Conservation (phyloP, 1,284 basidiomycete genomes). For the Ustanciosporium gigantosporum region DNA sequence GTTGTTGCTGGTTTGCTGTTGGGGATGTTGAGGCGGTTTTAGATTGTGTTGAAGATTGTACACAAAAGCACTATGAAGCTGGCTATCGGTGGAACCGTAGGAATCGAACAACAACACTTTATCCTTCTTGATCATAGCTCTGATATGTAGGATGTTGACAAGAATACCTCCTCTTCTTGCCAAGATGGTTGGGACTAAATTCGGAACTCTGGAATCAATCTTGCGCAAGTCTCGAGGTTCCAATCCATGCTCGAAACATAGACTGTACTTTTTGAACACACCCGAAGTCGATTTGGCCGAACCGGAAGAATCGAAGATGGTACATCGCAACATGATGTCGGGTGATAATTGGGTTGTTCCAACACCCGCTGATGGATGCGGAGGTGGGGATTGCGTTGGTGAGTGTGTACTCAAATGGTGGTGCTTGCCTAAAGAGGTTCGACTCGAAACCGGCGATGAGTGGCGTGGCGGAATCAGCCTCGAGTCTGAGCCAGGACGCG, state of each 20-base stretch:
- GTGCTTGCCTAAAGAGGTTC: too few relatives aligned
- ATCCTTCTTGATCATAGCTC: conserved; percentile 91
- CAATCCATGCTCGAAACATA: conserved; percentile 83
- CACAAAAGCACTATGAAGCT: conserved; percentile 50
- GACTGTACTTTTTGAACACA: conserved; percentile 83
- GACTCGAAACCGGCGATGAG: too few relatives aligned
- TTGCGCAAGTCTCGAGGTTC: conserved; percentile 94
- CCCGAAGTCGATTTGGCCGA: conserved; percentile 83
- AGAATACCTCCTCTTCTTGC: conserved; percentile 80
- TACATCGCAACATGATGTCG: conserved; percentile 51
- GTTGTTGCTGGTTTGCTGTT: neutral
- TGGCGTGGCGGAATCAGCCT: too few relatives aligned
- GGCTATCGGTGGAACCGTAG: conserved; percentile 43
- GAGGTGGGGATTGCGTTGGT: too few relatives aligned
- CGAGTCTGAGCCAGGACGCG: too few relatives aligned
- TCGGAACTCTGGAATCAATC: conserved; percentile 90
- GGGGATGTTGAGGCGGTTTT: conserved; percentile 1
- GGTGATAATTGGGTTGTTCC: conserved; percentile 45
- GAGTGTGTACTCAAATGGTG: too few relatives aligned
- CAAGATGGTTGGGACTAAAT: conserved; percentile 88
- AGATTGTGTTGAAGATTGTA: conserved; percentile 56
- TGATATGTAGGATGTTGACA: conserved; percentile 88
- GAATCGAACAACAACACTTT: conserved; percentile 85
- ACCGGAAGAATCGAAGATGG: conserved; percentile 49
- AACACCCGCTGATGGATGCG: conserved; percentile 7